Base-by-base conservation (phyloP, 352 stramenopile species). In the Globisporangium carolinianum region DNA sequence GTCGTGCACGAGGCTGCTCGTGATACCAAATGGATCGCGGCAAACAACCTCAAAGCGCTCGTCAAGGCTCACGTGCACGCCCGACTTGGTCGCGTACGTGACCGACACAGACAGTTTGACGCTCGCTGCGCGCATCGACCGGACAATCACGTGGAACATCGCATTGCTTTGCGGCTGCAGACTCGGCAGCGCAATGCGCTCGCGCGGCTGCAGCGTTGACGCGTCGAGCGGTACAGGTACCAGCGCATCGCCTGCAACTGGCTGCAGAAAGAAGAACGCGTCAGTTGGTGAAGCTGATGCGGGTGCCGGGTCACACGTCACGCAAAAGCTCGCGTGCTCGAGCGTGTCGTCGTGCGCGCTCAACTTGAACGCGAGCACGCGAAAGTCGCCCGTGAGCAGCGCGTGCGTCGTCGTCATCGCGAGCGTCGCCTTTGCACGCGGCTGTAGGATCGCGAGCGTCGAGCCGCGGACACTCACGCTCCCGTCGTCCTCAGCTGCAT, bases 311-410 rank as follows among this genome's bases (percentile, higher is more conserved):
- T 91, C 73, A 47, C 75, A 87, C 7, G 62, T 65, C 14, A 86
- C 67, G 11, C 69, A 75, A 36, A 83, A 86, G 6, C 66, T 80
- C 17, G 76, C 56, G 49, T 76, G 77, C 51, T 78, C 71, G 48
- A 93, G 54, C 6, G 73, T 86, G 53, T 93, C 83, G 62, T 88
- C 79, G 50, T 89, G 84, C 0, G 80, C 72, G 50, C 69, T 64
- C 10, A 93, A 50, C 49, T 74, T 58, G 57, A 93, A 87, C 14
- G 66, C 66, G 53, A 91, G 66, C 38, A 86, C 69, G 10, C 79
- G 77, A 54, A 79, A 91, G 45, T 93, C 83, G 11, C 80, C 79
- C 1, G 75, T 70, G 36, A 93, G 66, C 14, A 93, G 62, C 4
- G 68, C 60, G 36, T 86, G 67, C n/a, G 71, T 70, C 14, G 83